Conservation (phyloP, 805 yeast genomes). For the Wilhelminamyces savonicus region DNA sequence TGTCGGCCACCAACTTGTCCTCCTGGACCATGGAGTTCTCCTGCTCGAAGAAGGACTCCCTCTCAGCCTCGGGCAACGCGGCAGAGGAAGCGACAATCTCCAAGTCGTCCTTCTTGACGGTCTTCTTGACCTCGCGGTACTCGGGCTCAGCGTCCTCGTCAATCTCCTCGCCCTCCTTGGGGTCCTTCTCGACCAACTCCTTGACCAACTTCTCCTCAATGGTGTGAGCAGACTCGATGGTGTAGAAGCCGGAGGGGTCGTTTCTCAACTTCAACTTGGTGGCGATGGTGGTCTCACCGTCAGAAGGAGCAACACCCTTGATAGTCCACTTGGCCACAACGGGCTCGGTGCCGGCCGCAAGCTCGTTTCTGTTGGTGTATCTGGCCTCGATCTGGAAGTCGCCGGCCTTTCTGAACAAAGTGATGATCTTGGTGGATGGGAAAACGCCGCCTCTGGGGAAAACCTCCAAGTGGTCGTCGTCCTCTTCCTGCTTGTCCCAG, state of each 20-base stretch:
- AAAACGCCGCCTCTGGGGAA: slow-evolving; percentile 89
- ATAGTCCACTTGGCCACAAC: slow-evolving; percentile 79
- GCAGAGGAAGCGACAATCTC: slow-evolving; percentile 54
- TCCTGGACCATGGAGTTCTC: slow-evolving; percentile 81
- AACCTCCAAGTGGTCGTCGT: slow-evolving; percentile 87
- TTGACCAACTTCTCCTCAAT: slow-evolving; percentile 86
- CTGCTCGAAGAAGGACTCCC: slow-evolving; percentile 65
- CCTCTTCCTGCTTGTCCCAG: slow-evolving; percentile 94
- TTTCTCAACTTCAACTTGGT: slow-evolving; percentile 93
- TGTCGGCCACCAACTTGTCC: slow-evolving; percentile 96
- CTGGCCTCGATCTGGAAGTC: slow-evolving; percentile 84
- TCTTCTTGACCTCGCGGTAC: slow-evolving; percentile 84
- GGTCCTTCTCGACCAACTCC: slow-evolving; percentile 67
- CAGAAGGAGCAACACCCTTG: slow-evolving; percentile 75
- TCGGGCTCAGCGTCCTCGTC: slow-evolving; percentile 69
- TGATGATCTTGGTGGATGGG: slow-evolving; percentile 95
- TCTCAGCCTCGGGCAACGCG: slow-evolving; percentile 49
- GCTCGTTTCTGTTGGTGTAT: slow-evolving; percentile 68
- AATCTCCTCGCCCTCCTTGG: slow-evolving; percentile 45
- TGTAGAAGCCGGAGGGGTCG: slow-evolving; percentile 94
- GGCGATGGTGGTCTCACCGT: slow-evolving; percentile 72
- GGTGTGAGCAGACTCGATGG: slow-evolving; percentile 90
- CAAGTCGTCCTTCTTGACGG: slow-evolving; percentile 85
- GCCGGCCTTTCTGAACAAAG: slow-evolving; percentile 84
- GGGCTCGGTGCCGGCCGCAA: slow-evolving; percentile 64